Percentiles rank a stretch among this genome's conserved stretches.
phyloP scores from a whole-genome alignment of 148 eudicot genomes.

The Heliamphora exappendiculata region DNA sequence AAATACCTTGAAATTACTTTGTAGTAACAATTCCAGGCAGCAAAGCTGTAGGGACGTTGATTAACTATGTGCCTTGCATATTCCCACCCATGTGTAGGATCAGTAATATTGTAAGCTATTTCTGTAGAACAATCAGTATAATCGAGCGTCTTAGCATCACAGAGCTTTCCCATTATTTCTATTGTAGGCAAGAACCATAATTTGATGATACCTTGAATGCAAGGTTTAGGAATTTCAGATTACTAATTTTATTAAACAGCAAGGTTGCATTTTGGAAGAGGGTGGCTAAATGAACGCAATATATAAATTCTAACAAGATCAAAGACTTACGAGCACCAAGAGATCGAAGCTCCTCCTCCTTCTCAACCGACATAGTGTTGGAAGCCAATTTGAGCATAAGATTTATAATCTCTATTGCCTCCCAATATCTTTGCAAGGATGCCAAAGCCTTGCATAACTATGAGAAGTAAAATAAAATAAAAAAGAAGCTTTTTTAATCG shows the following conservation, averaged over 20 bases:
- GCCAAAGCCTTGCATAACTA: constrained; percentile 69
- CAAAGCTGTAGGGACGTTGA: constrained; percentile 66
- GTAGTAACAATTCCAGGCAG: constrained; percentile 96
- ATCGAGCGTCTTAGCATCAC: neutral
- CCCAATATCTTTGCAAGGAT: constrained; percentile 62
- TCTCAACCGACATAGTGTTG: constrained; percentile 49
- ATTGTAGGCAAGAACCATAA: constrained; percentile 7
- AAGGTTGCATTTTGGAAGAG: neutral
- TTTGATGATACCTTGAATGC: neutral
- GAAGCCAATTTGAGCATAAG: constrained; percentile 51
- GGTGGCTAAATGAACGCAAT: neutral
- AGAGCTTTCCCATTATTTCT: neutral
- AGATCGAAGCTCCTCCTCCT: constrained; percentile 66
- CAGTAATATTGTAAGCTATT: constrained; percentile 57
- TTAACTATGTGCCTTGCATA: constrained; percentile 58
- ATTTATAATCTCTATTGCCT: constrained; percentile 64
- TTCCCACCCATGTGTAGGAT: constrained; percentile 72
- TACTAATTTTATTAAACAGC: neutral
- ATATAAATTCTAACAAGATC: neutral
- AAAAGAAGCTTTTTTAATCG: constrained; percentile 5
- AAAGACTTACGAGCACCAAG: constrained; percentile 79
- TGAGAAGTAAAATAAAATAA: constrained; percentile 13
- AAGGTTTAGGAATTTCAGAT: neutral
- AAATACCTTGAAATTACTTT: constrained; percentile 62
- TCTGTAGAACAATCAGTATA: constrained; percentile 34